phyloP scores from a whole-genome alignment of 345 rosid genomes.

The Erucastrum elatum region DNA sequence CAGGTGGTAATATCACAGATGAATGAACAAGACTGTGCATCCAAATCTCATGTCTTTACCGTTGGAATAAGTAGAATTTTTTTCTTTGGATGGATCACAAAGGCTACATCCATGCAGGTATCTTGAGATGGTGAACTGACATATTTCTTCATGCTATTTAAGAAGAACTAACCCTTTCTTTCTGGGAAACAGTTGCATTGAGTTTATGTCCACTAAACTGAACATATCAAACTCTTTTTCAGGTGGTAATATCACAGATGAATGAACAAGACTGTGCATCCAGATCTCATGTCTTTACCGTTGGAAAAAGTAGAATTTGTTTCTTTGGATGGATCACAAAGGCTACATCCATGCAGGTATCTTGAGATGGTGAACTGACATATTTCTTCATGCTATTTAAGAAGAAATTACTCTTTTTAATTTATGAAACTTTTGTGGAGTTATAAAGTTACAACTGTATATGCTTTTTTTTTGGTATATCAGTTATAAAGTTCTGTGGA shows the following conservation, averaged over 20 bases:
- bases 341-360: neutral
- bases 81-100: neutral
- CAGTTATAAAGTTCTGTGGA: neutral
- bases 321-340: neutral
- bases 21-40: neutral
- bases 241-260: neutral
- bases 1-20: neutral
- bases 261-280: neutral
- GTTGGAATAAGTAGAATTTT: neutral
- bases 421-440: neutral
- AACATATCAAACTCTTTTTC: neutral
- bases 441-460: neutral
- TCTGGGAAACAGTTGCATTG: neutral
- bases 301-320: neutral
- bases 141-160: neutral
- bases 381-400: neutral
- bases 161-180: neutral
- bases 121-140: neutral
- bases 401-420: neutral
- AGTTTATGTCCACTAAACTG: neutral
- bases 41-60: neutral
- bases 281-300: neutral
- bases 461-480: neutral
- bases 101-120: neutral
- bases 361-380: neutral